phyloP scores from a whole-genome alignment of 352 stramenopile genomes.

The Nothophytophthora sp. region DNA sequence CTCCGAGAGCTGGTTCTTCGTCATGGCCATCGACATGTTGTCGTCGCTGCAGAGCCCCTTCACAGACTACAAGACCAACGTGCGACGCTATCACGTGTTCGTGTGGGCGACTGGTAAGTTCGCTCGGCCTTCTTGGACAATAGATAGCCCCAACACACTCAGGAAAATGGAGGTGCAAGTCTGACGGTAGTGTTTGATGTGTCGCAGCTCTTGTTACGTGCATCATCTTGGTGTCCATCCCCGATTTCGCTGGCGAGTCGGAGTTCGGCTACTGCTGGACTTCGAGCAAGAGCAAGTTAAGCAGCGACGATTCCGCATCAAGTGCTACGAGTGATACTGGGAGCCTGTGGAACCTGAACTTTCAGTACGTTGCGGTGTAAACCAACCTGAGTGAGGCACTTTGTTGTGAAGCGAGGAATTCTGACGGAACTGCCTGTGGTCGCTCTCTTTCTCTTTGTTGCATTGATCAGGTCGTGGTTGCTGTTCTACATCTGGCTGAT shows the following conservation, averaged over 20 bases:
- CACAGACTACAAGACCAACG: constrained; percentile 87
- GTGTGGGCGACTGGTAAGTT: constrained; percentile 72
- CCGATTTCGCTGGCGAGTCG: constrained; percentile 67
- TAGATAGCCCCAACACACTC: too few relatives aligned
- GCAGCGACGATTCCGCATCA: constrained; percentile 14
- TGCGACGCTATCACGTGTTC: constrained; percentile 83
- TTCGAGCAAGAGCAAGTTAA: constrained; percentile 62
- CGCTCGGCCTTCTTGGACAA: too few relatives aligned
- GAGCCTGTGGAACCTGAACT: constrained; percentile 85
- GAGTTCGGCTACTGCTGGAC: constrained; percentile 90
- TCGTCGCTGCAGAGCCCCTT: constrained; percentile 86
- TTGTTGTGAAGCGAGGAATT: background rate
- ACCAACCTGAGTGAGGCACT: background rate
- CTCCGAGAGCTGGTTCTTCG: constrained; percentile 89
- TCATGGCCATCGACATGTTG: constrained; percentile 90
- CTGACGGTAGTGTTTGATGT: constrained; percentile 8
- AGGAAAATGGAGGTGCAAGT: too few relatives aligned
- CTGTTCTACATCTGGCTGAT: constrained; percentile 90
- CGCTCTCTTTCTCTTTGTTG: constrained; percentile 2
- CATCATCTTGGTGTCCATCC: constrained; percentile 73
- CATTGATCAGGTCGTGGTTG: constrained; percentile 60
- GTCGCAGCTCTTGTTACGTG: constrained; percentile 56
- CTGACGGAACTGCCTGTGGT: background rate
- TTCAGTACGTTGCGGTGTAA: constrained; percentile 77
- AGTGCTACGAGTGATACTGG: constrained; percentile 29